These are phyloP conservation scores for Fallopia convolvulus DNA, from an alignment of 148 eudicot species.

Conservation along the genomic window DNA sequence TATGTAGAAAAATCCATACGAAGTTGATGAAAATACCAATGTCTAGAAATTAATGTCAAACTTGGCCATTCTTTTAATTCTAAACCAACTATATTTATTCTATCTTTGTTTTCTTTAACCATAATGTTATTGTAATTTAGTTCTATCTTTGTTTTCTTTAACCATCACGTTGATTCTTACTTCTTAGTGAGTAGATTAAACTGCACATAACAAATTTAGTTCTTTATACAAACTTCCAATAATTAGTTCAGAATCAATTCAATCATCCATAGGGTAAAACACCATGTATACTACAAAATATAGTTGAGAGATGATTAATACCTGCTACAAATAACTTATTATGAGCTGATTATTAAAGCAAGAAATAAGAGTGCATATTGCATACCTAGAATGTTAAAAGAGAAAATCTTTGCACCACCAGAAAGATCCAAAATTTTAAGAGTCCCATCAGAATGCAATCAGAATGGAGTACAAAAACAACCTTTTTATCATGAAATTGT, in stretches of 20 bases:
- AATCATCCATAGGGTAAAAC: not conserved
- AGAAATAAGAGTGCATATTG: constrained; percentile 8
- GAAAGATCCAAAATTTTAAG: constrained; percentile 72
- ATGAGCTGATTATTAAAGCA: not conserved
- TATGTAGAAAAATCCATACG: not conserved
- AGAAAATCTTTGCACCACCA: constrained; percentile 49
- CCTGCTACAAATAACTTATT: not conserved
- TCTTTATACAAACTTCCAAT: not conserved
- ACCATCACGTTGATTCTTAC: not conserved
- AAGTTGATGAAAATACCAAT: not conserved
- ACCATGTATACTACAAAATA: not conserved
- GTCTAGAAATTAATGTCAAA: not conserved
- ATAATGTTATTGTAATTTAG: not conserved
- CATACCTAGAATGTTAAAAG: constrained; percentile 42
- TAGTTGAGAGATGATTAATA: too few species aligned
- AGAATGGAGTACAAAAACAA: constrained; percentile 72
- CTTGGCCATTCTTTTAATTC: not conserved
- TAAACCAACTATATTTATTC: not conserved
- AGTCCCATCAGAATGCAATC: constrained; percentile 81
- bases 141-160: not conserved
- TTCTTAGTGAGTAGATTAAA: not conserved
- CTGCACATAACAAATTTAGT: not conserved
- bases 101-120: not conserved
- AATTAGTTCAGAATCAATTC: not conserved
- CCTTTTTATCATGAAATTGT: constrained; percentile 47